phyloP scores from a whole-genome alignment of 495 filamentous ascomycete genomes.

The Neurospora sp. region DNA sequence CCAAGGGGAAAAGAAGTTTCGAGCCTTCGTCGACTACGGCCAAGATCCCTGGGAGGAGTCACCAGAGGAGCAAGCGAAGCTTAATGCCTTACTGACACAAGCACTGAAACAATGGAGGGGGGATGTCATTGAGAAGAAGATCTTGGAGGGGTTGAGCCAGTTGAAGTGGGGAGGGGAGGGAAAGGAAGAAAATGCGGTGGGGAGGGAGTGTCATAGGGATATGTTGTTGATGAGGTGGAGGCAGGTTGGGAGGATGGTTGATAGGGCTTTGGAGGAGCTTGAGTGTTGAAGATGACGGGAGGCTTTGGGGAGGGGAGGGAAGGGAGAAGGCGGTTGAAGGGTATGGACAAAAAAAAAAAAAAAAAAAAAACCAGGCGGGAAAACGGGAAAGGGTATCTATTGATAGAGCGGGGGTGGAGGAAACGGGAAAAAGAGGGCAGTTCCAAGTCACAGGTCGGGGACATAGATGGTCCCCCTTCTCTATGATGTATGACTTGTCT shows the following conservation, averaged over 20 bases:
- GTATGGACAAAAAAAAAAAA: too few relatives aligned
- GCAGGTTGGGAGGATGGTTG: background rate
- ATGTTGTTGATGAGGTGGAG: background rate
- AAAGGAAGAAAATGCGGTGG: background rate
- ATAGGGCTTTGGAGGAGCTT: background rate
- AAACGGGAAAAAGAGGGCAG: background rate
- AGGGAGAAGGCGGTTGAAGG: background rate
- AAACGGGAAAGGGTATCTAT: too few relatives aligned
- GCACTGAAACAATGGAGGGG: conserved; percentile 8
- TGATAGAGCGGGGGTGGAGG: too few relatives aligned
- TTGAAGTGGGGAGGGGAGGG: background rate
- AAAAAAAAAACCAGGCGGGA: too few relatives aligned
- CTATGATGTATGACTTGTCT: background rate
- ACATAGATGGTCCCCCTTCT: background rate
- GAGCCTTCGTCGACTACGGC: background rate
- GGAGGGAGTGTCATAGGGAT: background rate
- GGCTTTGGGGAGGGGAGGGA: background rate
- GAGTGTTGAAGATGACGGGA: background rate
- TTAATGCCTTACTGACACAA: background rate
- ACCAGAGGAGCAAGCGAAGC: background rate
- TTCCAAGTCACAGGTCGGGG: background rate
- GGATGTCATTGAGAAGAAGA: background rate
- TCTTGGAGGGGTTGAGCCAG: background rate
- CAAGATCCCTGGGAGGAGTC: background rate
- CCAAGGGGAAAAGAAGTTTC: background rate